Percentiles rank a stretch among this genome's conserved stretches.
Evolutionary conservation across 768 basidiomycete genomes (phyloP).

Genomic region (Peribolospora baueri): DNA sequence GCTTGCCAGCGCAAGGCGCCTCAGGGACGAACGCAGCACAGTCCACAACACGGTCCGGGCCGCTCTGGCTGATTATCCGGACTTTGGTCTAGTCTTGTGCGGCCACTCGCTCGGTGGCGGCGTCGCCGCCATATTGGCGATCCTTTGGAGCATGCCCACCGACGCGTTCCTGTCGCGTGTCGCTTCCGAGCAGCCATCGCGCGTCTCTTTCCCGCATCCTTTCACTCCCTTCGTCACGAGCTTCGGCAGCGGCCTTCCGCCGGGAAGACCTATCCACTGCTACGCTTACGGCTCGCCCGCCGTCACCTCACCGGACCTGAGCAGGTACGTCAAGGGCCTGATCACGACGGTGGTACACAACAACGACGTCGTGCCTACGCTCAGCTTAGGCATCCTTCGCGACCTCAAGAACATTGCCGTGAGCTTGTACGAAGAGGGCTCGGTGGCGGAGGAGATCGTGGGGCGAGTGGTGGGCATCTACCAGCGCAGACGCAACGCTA

Average conservation of each 20-base stretch:
- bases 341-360: slow-evolving; percentile 18
- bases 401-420: slow-evolving; percentile 22
- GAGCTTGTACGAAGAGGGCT: slow-evolving; percentile 19
- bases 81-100: slow-evolving; percentile 19
- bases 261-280: slow-evolving; percentile 20
- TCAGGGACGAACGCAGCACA: slow-evolving; percentile 15
- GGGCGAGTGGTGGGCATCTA: slow-evolving; percentile 18
- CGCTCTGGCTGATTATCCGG: slow-evolving; percentile 16
- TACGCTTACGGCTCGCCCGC: slow-evolving; percentile 21
- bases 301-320: slow-evolving; percentile 20
- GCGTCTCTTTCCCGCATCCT: slow-evolving; percentile 5
- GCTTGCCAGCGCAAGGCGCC: slow-evolving; percentile 14
- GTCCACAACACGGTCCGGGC: slow-evolving; percentile 18
- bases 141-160: slow-evolving; percentile 15
- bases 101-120: slow-evolving; percentile 24
- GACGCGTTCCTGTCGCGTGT: slow-evolving; percentile 4
- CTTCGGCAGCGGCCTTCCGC: slow-evolving; percentile 17
- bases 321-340: slow-evolving; percentile 17
- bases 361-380: slow-evolving; percentile 18
- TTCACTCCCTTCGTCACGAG: slow-evolving; percentile 20
- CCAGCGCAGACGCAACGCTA: slow-evolving; percentile 9
- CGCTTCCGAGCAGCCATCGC: background rate
- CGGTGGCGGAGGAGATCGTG: slow-evolving; percentile 21
- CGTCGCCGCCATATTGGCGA: slow-evolving; percentile 19
- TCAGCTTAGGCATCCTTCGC: slow-evolving; percentile 16